Percentiles rank a stretch among this genome's conserved stretches.
phyloP scores from a whole-genome alignment of 306 rosid species.

The Ormosia emarginata region DNA sequence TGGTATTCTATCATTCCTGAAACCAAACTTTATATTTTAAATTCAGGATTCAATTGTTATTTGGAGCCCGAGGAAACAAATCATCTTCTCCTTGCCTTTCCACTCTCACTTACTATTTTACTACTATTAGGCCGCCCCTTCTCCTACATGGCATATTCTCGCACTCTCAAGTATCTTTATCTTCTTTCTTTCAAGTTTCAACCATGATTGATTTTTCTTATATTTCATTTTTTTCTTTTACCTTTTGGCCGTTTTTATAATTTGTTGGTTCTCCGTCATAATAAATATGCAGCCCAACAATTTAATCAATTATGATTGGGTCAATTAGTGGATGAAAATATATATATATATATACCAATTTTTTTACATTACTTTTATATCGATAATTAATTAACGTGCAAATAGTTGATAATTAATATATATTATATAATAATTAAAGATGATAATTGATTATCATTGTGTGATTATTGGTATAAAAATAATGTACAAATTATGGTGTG shows the following conservation, averaged over 20 bases:
- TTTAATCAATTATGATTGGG: neutral
- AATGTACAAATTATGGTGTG: too few relatives aligned
- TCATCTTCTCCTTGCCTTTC: conserved; percentile 13
- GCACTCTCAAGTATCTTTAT: neutral
- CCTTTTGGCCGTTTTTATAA: neutral
- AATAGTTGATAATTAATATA: too few relatives aligned
- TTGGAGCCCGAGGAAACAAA: conserved; percentile 73
- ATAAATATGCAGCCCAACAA: neutral
- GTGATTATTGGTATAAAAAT: too few relatives aligned
- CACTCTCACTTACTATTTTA: conserved; percentile 18
- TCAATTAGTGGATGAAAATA: conserved; percentile 18
- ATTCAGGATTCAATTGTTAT: conserved; percentile 8
- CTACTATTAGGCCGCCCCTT: neutral
- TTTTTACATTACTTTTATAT: too few relatives aligned
- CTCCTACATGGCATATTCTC: neutral
- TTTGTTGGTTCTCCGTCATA: neutral
- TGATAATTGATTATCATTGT: too few relatives aligned
- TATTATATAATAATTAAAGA: too few relatives aligned
- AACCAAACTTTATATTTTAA: neutral
- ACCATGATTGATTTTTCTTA: neutral
- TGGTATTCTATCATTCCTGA: neutral
- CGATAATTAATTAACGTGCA: too few relatives aligned
- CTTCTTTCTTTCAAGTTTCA: neutral
- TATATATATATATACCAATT: too few relatives aligned
- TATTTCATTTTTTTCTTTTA: too few relatives aligned